Conservation (phyloP, 495 filamentous ascomycete genomes). For the Cercophora newfieldiana region DNA sequence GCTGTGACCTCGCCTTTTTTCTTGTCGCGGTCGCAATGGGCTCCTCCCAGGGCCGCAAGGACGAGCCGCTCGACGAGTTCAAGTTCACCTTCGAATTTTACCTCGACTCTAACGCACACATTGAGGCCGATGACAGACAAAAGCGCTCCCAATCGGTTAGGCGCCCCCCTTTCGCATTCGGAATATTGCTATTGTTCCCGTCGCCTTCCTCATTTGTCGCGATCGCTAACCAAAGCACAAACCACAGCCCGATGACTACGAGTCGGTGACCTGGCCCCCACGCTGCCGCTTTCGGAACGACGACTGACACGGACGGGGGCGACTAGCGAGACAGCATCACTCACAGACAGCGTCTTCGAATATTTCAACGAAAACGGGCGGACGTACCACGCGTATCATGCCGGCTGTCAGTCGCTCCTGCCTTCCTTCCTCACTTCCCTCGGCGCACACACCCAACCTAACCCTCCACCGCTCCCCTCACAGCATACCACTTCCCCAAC, state of each 20-base stretch:
- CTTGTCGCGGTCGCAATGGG: background rate
- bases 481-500: conserved; percentile 61
- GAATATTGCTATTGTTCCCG: too few species aligned
- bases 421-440: background rate
- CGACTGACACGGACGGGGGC: background rate
- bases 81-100: background rate
- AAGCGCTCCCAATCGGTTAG: background rate
- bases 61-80: background rate
- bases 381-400: conserved; percentile 14
- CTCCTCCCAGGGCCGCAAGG: background rate
- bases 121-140: background rate
- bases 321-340: background rate
- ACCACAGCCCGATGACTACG: background rate
- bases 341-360: background rate
- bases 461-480: conserved; percentile 2
- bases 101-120: background rate
- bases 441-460: background rate
- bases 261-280: background rate
- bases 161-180: background rate
- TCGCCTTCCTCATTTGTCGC: background rate
- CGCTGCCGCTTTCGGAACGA: background rate
- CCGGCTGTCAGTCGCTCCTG: conserved; percentile 37
- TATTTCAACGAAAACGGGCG: background rate
- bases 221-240: background rate
- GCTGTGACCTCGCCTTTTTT: too few species aligned